Evolutionary conservation across 805 yeast genomes (phyloP), one percentile per base, ranked within the genome.

Genomic region (Maudiozyma pseudohumilis): DNA sequence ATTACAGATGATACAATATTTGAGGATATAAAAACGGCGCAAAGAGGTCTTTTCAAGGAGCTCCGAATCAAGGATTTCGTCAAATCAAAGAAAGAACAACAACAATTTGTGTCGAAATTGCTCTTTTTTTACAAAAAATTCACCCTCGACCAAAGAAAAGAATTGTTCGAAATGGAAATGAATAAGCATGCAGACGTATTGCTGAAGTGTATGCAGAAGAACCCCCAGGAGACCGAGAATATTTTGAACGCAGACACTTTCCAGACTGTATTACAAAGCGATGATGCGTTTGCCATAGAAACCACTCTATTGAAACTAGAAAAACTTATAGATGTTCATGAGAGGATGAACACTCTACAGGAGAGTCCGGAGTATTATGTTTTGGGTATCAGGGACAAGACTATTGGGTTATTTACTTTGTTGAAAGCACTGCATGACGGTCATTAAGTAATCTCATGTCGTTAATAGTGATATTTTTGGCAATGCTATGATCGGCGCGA

Each of bases 61-160:
- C 46, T 44, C 18, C 44, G 38, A 15, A 49, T 55, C 13, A 56
- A 52, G 19, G 40, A 46, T 5, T 46, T 39, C 22, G 22, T 58
- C 2, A 35, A 37, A 18, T 39, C 49, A 2, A 50, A 47, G 32
- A 47, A 44, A 22, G 51, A 50, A 4, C 55, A 53, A 31, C 49
- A 49, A 29, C 12, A 34, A 2, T 50, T 55, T 29, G 50, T 44
- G 3, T 46, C 60, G 0, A 47, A 48, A 26, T 39, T 58, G 20
- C 34, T 58, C 19, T 55, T 48, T 24, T 56, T 48, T 35, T 55
- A 56, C 39, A 58, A 58, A 32, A 46, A 38, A 10, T 43, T 52
- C 41, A 18, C 32, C n/a, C 12, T 29, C 3, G 40, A 38, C 5
- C 45, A 50, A 32, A 41, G 61, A 18, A 34, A 19, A 11, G 27